Conservation (phyloP, 2,329 filamentous ascomycete species). For the Cladophialophora yegresii region DNA sequence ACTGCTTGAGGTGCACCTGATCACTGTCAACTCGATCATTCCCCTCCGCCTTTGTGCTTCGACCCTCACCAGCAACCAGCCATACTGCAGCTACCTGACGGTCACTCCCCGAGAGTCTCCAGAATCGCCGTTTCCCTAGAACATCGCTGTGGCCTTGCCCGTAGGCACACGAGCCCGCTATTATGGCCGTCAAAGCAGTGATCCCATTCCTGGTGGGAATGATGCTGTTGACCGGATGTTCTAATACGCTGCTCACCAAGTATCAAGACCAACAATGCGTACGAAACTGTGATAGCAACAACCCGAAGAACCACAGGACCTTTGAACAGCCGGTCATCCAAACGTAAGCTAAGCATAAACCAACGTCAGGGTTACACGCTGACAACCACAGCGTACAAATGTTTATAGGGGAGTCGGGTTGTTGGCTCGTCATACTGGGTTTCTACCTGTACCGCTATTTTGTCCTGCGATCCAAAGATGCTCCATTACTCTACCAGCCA, state of each 20-base stretch:
- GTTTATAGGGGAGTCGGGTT: constrained; percentile 95
- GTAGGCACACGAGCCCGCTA: constrained; percentile 12
- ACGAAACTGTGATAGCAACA: constrained; percentile 73
- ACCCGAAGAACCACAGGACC: constrained; percentile 65
- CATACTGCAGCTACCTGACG: neutral
- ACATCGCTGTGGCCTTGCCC: neutral
- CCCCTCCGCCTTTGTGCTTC: neutral
- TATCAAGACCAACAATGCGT: constrained; percentile 97
- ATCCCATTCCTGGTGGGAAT: constrained; percentile 87
- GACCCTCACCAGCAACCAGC: neutral
- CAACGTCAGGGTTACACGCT: constrained; percentile 5
- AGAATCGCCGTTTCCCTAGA: neutral
- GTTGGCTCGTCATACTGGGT: constrained; percentile 83
- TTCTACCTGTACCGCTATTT: constrained; percentile 63
- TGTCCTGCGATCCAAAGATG: constrained; percentile 41
- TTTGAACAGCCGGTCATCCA: constrained; percentile 97
- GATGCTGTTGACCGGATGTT: constrained; percentile 95
- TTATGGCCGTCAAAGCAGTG: constrained; percentile 70
- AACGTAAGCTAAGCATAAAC: constrained; percentile 56
- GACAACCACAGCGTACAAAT: constrained; percentile 68
- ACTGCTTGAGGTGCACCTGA: neutral
- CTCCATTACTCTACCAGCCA: constrained; percentile 62
- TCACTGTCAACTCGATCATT: neutral
- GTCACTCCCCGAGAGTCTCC: no score
- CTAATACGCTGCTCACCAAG: constrained; percentile 95